phyloP scores from a whole-genome alignment of 306 rosid genomes.

The Cicer bijugum region DNA sequence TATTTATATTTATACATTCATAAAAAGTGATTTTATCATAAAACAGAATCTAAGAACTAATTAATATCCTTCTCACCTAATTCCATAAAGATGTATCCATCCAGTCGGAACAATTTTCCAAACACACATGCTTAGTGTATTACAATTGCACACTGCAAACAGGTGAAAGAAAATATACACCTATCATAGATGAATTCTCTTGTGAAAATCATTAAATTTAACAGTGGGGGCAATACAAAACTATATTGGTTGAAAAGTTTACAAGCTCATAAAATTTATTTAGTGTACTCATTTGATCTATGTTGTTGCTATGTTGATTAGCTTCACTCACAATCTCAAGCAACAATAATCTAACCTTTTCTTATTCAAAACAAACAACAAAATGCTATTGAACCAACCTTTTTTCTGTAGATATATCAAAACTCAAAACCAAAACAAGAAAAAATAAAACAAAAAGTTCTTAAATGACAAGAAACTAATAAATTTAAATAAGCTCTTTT shows the following conservation, averaged over 20 bases:
- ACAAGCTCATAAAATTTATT: conserved; percentile 51
- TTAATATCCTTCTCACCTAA: too few relatives aligned
- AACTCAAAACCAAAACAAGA: conserved; percentile 37
- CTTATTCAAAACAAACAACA: conserved; percentile 55
- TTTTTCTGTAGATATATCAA: conserved; percentile 44
- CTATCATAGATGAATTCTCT: not conserved
- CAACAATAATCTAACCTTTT: conserved; percentile 43
- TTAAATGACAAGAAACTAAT: conserved; percentile 42
- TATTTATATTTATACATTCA: too few relatives aligned
- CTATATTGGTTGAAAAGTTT: conserved; percentile 53
- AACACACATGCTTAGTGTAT: too few relatives aligned
- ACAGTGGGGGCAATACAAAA: conserved; percentile 49
- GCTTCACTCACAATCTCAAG: conserved; percentile 47
- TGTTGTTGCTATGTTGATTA: conserved; percentile 49
- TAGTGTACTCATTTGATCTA: conserved; percentile 44
- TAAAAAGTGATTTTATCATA: too few relatives aligned
- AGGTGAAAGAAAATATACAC: too few relatives aligned
- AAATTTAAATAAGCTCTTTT: conserved; percentile 53
- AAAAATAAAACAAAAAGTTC: conserved; percentile 4
- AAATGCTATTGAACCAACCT: conserved; percentile 49
- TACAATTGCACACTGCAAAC: not conserved
- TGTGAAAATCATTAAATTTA: conserved; percentile 48
- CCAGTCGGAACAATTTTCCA: too few relatives aligned
- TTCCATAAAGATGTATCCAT: too few relatives aligned
- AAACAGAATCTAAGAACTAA: too few relatives aligned